phyloP scores from a whole-genome alignment of 176 grass and related monocot species.

The Calamus simplicifolius region DNA sequence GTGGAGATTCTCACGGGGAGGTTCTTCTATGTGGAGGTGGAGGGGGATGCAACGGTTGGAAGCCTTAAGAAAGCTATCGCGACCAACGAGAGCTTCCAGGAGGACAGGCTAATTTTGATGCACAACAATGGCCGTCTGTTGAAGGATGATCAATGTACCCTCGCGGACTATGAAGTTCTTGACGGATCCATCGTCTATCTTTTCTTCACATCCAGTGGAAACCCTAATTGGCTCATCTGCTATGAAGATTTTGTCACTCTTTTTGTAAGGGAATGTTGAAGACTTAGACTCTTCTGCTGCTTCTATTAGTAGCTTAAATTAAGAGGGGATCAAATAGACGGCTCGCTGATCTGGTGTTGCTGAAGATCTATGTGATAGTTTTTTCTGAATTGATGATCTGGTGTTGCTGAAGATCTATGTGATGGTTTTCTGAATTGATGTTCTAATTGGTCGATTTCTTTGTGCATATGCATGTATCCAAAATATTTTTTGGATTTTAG shows the following conservation, averaged over 20 bases:
- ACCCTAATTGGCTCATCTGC: slow-evolving; percentile 17
- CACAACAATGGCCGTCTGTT: slow-evolving; percentile 11
- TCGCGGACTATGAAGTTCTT: neutral
- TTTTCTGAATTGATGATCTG: too few relatives aligned
- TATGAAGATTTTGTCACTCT: slow-evolving; percentile 13
- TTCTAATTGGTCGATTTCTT: too few relatives aligned
- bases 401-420: too few relatives aligned
- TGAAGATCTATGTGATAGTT: too few relatives aligned
- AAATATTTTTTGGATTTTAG: too few relatives aligned
- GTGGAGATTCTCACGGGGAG: slow-evolving; percentile 20
- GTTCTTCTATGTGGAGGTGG: slow-evolving; percentile 16
- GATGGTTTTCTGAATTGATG: too few relatives aligned
- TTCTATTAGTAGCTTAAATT: too few relatives aligned
- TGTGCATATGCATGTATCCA: too few relatives aligned
- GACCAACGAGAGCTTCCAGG: slow-evolving; percentile 3
- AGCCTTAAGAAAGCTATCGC: slow-evolving; percentile 14
- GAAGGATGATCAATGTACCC: slow-evolving; percentile 3
- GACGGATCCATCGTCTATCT: slow-evolving; percentile 18
- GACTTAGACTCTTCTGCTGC: too few relatives aligned
- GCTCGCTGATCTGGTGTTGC: too few relatives aligned
- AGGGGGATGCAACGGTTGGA: slow-evolving; percentile 7
- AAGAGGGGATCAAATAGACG: too few relatives aligned
- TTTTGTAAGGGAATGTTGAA: slow-evolving; percentile 10
- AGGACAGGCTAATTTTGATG: slow-evolving; percentile 16
- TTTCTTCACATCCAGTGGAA: slow-evolving; percentile 9